Evolutionary conservation across 73 alveolate genomes (phyloP).

Genomic region (Tetrahymena borealis): DNA sequence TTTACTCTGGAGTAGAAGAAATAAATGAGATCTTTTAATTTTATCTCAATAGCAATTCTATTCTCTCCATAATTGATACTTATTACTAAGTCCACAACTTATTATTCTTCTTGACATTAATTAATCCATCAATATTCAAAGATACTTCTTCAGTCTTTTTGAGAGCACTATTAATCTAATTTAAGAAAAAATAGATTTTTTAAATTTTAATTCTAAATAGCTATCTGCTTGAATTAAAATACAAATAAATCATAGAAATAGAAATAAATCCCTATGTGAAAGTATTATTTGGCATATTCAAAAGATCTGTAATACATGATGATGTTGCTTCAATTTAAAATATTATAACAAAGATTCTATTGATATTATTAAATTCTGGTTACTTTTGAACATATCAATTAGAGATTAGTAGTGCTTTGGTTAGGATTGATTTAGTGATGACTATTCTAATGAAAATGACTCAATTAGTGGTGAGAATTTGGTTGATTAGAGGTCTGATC

Average conservation of each 20-base stretch:
- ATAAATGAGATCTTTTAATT: not conserved
- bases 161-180: not conserved
- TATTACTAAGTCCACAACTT: not conserved
- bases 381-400: not conserved
- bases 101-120: not conserved
- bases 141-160: not conserved
- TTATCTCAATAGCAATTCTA: not conserved
- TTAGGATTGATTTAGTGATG: not conserved
- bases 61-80: not conserved
- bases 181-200: no score
- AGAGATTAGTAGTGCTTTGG: not conserved
- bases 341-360: not conserved
- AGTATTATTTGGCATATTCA: no score
- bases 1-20: not conserved
- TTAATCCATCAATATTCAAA: not conserved
- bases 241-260: no score
- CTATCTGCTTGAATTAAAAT: no score
- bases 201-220: no score
- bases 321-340: not conserved
- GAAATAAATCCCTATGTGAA: no score
- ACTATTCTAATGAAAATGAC: not conserved
- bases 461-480: not conserved
- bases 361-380: not conserved
- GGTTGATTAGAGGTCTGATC: not conserved
- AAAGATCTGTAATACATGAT: not conserved